phyloP scores from a whole-genome alignment of 1,139 yeast genomes.

The Blastobotrys persicus region DNA sequence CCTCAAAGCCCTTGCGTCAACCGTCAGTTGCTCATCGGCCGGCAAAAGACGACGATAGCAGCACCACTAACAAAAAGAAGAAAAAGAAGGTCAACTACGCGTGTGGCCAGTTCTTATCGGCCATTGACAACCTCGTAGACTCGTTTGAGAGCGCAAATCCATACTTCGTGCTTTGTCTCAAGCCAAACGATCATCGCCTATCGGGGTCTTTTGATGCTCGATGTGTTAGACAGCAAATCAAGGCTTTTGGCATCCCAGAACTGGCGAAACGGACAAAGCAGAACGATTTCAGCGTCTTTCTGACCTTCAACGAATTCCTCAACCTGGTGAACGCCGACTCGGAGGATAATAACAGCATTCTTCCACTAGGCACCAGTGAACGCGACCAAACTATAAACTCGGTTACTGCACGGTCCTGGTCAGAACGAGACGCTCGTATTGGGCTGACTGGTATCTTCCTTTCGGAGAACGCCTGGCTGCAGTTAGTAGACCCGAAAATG shows the following conservation, averaged over 20 bases:
- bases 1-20: slow-evolving; percentile 42
- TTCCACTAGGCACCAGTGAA: slow-evolving; percentile 26
- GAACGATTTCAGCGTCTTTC: slow-evolving; percentile 40
- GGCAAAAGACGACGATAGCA: slow-evolving; percentile 14
- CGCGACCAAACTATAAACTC: slow-evolving; percentile 37
- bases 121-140: slow-evolving; percentile 38
- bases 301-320: slow-evolving; percentile 41
- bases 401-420: slow-evolving; percentile 37
- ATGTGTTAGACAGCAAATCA: slow-evolving; percentile 43
- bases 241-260: slow-evolving; percentile 44
- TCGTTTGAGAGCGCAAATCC: slow-evolving; percentile 42
- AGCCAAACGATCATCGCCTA: slow-evolving; percentile 42
- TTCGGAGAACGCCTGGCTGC: slow-evolving; percentile 43
- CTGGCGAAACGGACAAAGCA: slow-evolving; percentile 40
- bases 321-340: slow-evolving; percentile 29
- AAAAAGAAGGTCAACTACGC: slow-evolving; percentile 29
- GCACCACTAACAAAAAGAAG: slow-evolving; percentile 22
- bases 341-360: slow-evolving; percentile 21
- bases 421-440: slow-evolving; percentile 40
- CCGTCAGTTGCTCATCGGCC: slow-evolving; percentile 33
- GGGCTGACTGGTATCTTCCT: slow-evolving; percentile 44
- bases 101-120: slow-evolving; percentile 38
- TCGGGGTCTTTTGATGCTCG: slow-evolving; percentile 42
- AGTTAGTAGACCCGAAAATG: slow-evolving; percentile 41
- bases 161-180: slow-evolving; percentile 42